Conservation (phyloP, 1,284 basidiomycete genomes). For the Moesziomyces aphidis region DNA sequence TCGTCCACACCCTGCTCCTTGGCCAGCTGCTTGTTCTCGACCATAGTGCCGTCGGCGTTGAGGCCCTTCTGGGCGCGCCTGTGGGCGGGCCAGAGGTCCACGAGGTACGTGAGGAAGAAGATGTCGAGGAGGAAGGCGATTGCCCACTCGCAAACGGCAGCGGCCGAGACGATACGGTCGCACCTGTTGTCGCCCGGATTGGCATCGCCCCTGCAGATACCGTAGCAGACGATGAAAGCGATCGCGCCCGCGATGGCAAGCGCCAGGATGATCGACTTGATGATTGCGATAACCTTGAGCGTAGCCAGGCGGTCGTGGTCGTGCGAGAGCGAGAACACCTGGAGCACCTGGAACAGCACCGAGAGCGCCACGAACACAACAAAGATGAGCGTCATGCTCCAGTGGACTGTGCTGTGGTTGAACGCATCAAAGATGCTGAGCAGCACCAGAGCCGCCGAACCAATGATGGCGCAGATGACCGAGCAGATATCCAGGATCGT, state of each 20-base stretch:
- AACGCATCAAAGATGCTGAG: slow-evolving; percentile 68
- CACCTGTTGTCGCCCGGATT: slow-evolving; percentile 63
- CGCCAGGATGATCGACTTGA: slow-evolving; percentile 70
- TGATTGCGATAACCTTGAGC: slow-evolving; percentile 69
- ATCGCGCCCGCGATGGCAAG: slow-evolving; percentile 70
- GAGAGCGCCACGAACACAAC: slow-evolving; percentile 70
- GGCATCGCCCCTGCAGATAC: slow-evolving; percentile 52
- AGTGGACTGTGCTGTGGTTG: slow-evolving; percentile 70
- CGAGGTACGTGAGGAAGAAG: slow-evolving; percentile 67
- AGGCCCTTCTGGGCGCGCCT: slow-evolving; percentile 44
- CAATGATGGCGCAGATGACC: slow-evolving; percentile 70
- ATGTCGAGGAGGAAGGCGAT: slow-evolving; percentile 69
- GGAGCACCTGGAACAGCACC: slow-evolving; percentile 70
- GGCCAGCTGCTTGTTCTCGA: slow-evolving; percentile 50
- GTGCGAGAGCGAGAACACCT: slow-evolving; percentile 68
- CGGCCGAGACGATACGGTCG: slow-evolving; percentile 69
- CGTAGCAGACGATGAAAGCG: slow-evolving; percentile 70
- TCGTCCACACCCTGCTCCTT: slow-evolving; percentile 23
- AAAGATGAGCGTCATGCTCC: slow-evolving; percentile 71
- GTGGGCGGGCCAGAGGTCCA: slow-evolving; percentile 65
- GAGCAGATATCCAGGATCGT: slow-evolving; percentile 68
- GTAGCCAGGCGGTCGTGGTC: slow-evolving; percentile 69
- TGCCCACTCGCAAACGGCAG: slow-evolving; percentile 67
- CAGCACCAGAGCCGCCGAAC: slow-evolving; percentile 69
- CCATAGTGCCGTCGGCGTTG: slow-evolving; percentile 50